Evolutionary conservation across 129 eudicot species (phyloP), one percentile per base, ranked within the genome.

Genomic region (Helichrysum umbraculigerum): DNA sequence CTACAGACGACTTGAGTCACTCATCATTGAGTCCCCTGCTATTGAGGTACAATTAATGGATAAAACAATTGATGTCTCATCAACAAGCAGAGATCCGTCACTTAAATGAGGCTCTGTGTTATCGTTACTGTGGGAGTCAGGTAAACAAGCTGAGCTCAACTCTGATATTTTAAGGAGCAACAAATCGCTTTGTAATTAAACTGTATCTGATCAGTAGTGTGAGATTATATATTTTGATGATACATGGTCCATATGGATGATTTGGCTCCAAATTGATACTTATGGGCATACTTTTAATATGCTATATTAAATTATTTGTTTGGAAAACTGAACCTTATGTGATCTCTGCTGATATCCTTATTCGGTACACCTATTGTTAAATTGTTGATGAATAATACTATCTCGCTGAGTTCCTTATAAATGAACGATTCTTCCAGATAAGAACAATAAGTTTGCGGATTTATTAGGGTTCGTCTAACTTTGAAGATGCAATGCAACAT

Each of bases 1-100:
- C 85, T 33, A 62, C 19, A 33, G 42, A 34, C 82, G 82, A 47
- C 90, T 88, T 79, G 76, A 74, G 56, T 73, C 82, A n/a, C 88
- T 93, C 52, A 37, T 93, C 41, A 35, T 41, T 7, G 86, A 85
- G 51, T 74, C 88, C 80, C 87, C 92, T 73, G 75, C 82, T 29
- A 17, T 92, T 7, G 65, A 65, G 76, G 83, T 90, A 79, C 77
- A 79, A 35, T 47, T 77, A 62, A 30, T 29, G 51, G 51, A 42
- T 60, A 35, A 67, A 66, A 30, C 42, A 63, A 44, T 66, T 21
- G 35, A 30, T 52, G 78, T 68, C 25, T 74, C 42, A 66, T 56
- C 57, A 19, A 33, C 63, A 6, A 56, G 70, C 25, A 0, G 60
- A 59, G 76, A 59, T 30, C 39, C 63, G 20, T 69, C 25, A 30